Base-by-base conservation (phyloP, 352 stramenopile genomes). In the Pythium rhizo-oryzae region DNA sequence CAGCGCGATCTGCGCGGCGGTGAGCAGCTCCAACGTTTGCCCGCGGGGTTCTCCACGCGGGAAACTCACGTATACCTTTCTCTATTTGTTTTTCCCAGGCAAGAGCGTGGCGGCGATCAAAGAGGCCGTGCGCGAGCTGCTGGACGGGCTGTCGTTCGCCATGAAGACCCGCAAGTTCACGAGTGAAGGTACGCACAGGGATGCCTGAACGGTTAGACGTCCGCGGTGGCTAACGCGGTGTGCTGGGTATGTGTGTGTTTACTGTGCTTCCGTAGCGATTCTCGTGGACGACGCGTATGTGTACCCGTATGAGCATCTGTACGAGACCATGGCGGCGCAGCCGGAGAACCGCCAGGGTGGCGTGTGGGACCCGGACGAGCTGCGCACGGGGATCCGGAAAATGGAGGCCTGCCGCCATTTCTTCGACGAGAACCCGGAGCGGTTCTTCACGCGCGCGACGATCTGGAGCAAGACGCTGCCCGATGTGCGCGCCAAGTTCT, bases 401-500 rank as follows among this genome's bases (percentile, higher is more conserved):
- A 76, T 86, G 55, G 84, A 76, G 28, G 75, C 80, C 47, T 93
- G 92, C 53, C 79, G 76, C 21, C 41, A 69, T n/a, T 21, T 78
- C 13, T 79, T 93, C 25, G 59, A 69, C 12, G 49, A 59, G 1
- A 81, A 67, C 23, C 57, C 77, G 2, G 75, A 85, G 0, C 63
- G 84, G 21, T 94, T 90, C 63, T 94, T 94, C 65, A 76, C 78
- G 13, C 79, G 77, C 54, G 72, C 89, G 24, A 81, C 91, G 60
- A 76, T 94, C 16, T 91, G 83, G 78, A 75, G 84, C 30, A 71
- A 71, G 55, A 63, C 21, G 43, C 72, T 91, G 18, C 74, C 70
- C 8, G 81, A 94, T 25, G 79, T 82, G 4, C 80, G 77, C 41
- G 77, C 51, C 62, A 94, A 94, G 69, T 93, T 94, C 53, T 92